Base-by-base conservation (phyloP, 2,329 filamentous ascomycete genomes). In the Colletotrichum limetticola region DNA sequence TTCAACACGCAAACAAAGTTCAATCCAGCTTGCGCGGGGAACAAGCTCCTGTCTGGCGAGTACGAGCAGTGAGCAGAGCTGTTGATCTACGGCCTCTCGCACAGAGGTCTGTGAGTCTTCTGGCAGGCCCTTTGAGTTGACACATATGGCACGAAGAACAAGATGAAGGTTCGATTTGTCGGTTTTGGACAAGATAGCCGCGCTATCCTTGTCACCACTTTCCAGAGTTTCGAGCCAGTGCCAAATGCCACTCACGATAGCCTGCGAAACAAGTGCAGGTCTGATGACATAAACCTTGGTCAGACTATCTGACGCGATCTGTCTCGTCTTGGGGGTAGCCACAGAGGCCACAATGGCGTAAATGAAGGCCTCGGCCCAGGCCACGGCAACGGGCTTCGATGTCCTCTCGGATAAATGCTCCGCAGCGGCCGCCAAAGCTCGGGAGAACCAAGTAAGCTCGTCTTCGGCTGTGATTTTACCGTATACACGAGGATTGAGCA, bases 361-460 rank as follows among this genome's bases (percentile, higher is more conserved):
- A n/a, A 98, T 91, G 71, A 96, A 90, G 2, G 93, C 92, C 78
- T 97, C 94, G 16, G 94, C 92, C 97, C 96, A 99, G 19, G 92
- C 90, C 66, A 90, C 83, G 74, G 88, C 87, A n/a, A 89, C 85
- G 11, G 89, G 83, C 16, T 85, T 83, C 7, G 81, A 78, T 4
- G 85, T 80, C 14, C 86, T 83, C 32, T 88, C 85, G 14, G 85
- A 83, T 3, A 95, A 80, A 22, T 86, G 85, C 19, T 86, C 80
- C 19, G 91, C 88, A 19, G 93, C 83, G 30, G 91, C 89, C 19
- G 89, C 85, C 61, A 98, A 85, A 35, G 95, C 92, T 75, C 91
- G 90, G 55, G 92, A 85, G 64, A 94, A 88, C 94, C 97, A 98
- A 66, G 85, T 86, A 24, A 95, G 85, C 77, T 99, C 97, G 66